Evolutionary conservation across 2,329 filamentous ascomycete genomes (phyloP), one percentile per base, ranked within the genome.

Genomic region (Epichloe brachyelytri): DNA sequence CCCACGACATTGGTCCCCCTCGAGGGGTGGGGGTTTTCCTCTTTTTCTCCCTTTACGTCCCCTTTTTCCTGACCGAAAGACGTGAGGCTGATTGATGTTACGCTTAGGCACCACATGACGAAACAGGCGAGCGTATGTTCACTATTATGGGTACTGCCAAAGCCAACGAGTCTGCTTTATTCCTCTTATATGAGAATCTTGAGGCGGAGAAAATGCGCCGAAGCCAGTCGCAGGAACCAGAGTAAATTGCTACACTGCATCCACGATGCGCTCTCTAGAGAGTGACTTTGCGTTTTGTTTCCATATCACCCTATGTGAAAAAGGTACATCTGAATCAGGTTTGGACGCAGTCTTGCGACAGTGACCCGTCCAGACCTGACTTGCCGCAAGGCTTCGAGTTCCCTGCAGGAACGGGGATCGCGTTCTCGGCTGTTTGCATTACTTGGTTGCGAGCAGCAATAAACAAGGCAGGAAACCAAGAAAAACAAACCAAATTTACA

Each of bases 171-270:
- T 91, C 89, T 60, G 93, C 93, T 4, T 77, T 98, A 30, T 96
- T 95, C 70, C 82, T 98, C 50, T 77, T 98, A 56, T 98, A 98
- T 68, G 93, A 98, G 77, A 98, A 98, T 71, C 81, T 98, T 48
- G 93, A 98, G 74, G 91, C 90, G 15, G 93, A 98, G 76, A 98
- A 98, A 80, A 94, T 94, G 83, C 88, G 93, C 62, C 88, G 93
- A 67, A 95, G 88, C 76, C 86, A 94, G 71, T 79, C 82, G 51
- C 75, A 76, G 60, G 64, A 72, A 48, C 58, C 69, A 47, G 78
- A 80, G 66, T 80, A 80, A 59, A 56, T 39, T 36, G 46, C 19
- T 15, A 36, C 43, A 50, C 30, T 26, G 41, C 45, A 39, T 50
- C 50, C 50, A 46, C 49, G 45, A 50, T 45, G 39, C 45, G 30